Percentiles rank a stretch among this genome's conserved stretches.
Conservation (phyloP, 148 eudicot species). For the Fagopyrum esculentum region DNA sequence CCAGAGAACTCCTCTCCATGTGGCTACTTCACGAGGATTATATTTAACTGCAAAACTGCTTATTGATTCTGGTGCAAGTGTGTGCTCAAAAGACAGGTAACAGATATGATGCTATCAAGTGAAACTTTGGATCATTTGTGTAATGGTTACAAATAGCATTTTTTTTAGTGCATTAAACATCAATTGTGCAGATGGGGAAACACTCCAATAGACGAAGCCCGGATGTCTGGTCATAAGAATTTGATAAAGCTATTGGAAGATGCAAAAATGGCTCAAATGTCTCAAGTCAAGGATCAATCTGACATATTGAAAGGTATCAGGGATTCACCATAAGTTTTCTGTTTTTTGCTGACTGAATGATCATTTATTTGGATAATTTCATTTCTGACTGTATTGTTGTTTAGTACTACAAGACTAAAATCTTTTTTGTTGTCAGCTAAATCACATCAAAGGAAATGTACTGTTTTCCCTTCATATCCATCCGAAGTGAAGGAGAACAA, state of each 20-base stretch:
- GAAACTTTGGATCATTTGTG: too few relatives aligned
- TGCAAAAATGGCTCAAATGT: slow-evolving; percentile 45
- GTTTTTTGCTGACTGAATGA: background rate
- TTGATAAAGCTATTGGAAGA: slow-evolving; percentile 65
- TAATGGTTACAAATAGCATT: background rate
- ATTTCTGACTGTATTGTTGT: background rate
- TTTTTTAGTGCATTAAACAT: background rate
- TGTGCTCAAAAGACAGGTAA: slow-evolving; percentile 68
- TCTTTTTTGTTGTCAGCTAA: slow-evolving; percentile 21
- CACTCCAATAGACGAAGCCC: slow-evolving; percentile 59
- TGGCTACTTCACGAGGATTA: slow-evolving; percentile 69
- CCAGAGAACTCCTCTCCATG: slow-evolving; percentile 76
- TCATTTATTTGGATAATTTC: background rate
- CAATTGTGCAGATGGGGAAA: slow-evolving; percentile 54
- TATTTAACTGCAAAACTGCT: slow-evolving; percentile 64
- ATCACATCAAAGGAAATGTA: slow-evolving; percentile 42
- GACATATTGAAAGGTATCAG: slow-evolving; percentile 41
- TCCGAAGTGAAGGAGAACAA: slow-evolving; percentile 37
- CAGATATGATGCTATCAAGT: background rate
- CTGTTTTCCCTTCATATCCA: slow-evolving; percentile 56
- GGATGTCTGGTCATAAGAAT: slow-evolving; percentile 41
- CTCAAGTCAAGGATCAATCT: slow-evolving; percentile 27
- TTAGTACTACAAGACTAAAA: background rate
- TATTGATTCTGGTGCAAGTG: slow-evolving; percentile 75
- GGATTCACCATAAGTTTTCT: background rate